A percentile compares a stretch with the other conserved stretches of the same genome.
Conservation (phyloP, 2,329 filamentous ascomycete species). For the Coniella vitis region DNA sequence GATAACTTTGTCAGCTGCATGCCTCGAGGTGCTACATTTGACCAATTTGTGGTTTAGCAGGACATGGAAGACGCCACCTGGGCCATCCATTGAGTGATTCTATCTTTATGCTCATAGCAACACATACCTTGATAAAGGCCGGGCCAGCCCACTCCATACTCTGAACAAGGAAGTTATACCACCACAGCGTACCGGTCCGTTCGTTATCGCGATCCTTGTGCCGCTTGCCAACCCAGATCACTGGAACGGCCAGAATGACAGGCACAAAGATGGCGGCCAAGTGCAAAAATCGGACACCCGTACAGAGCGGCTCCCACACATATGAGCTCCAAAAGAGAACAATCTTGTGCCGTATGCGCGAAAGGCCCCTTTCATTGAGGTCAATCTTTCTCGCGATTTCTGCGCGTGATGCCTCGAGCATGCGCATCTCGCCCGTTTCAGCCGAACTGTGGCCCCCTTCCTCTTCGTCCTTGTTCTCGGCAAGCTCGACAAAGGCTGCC, state of each 20-base stretch:
- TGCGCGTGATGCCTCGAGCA: constrained; percentile 73
- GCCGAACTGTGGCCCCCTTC: constrained; percentile 30
- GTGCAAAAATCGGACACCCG: constrained; percentile 80
- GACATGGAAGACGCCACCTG: too few relatives aligned
- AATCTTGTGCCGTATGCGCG: constrained; percentile 50
- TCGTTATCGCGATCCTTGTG: constrained; percentile 63
- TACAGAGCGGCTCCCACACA: constrained; percentile 81
- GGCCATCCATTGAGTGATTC: too few relatives aligned
- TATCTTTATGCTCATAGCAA: too few relatives aligned
- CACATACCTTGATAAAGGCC: constrained; percentile 87
- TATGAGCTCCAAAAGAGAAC: constrained; percentile 64
- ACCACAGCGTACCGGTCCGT: constrained; percentile 79
- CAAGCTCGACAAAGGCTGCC: constrained; percentile 50
- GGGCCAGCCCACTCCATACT: constrained; percentile 91
- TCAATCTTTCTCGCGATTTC: constrained; percentile 68
- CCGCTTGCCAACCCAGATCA: constrained; percentile 69
- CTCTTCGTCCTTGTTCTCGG: constrained; percentile 46
- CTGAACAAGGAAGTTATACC: constrained; percentile 82
- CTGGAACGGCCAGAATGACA: constrained; percentile 72
- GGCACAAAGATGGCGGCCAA: constrained; percentile 85
- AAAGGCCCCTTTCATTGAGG: constrained; percentile 53
- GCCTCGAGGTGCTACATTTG: neutral
- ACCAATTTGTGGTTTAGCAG: neutral
- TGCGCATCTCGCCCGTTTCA: constrained; percentile 72
- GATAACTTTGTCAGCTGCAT: neutral